Conservation (phyloP, 306 rosid genomes). For the Fagus crenata region DNA sequence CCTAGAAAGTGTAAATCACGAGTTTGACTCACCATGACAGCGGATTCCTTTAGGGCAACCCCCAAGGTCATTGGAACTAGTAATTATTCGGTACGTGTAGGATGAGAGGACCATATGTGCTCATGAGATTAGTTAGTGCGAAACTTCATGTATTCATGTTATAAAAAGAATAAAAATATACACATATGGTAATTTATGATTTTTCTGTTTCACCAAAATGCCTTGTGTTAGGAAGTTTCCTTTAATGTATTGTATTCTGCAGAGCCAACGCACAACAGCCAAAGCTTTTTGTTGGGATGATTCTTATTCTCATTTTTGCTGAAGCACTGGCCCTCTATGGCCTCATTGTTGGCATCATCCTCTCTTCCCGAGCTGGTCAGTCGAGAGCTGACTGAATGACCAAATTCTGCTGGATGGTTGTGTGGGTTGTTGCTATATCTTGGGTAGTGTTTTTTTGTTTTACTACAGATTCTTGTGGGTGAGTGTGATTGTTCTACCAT, state of each 20-base stretch:
- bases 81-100: too few species aligned
- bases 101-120: too few species aligned
- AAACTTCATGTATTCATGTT: too few species aligned
- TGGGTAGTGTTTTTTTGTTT: background rate
- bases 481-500: slow-evolving; percentile 21
- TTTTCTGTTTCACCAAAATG: background rate
- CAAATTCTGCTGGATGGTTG: slow-evolving; percentile 6
- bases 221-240: background rate
- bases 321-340: slow-evolving; percentile 65
- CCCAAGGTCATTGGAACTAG: too few species aligned
- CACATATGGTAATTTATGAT: background rate
- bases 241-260: slow-evolving; percentile 6
- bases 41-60: too few species aligned
- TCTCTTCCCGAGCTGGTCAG: slow-evolving; percentile 64
- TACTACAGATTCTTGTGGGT: slow-evolving; percentile 16
- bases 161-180: background rate
- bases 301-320: slow-evolving; percentile 59
- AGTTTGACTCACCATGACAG: too few species aligned
- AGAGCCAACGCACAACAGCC: slow-evolving; percentile 68
- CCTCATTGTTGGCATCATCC: slow-evolving; percentile 63
- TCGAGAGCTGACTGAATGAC: slow-evolving; percentile 52
- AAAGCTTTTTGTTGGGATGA: slow-evolving; percentile 67
- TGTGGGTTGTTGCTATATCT: background rate
- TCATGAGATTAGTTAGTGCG: too few species aligned
- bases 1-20: too few species aligned